A percentile compares a stretch with the other conserved stretches of the same genome.
These are phyloP conservation scores for Calonectria ilicicola DNA, from an alignment of 2,329 filamentous ascomycete species.

Conservation along the genomic window DNA sequence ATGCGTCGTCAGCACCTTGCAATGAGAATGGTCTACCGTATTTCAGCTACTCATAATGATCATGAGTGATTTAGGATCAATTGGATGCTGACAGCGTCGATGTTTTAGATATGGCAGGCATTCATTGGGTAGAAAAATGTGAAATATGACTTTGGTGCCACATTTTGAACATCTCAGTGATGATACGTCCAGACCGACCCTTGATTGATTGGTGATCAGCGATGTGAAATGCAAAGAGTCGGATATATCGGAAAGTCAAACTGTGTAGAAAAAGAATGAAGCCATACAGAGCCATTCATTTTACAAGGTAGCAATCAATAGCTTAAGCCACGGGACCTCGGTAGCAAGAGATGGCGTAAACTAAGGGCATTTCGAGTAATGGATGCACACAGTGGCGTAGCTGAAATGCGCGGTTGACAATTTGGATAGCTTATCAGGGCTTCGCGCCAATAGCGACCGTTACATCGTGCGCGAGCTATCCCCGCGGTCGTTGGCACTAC, in stretches of 20 bases:
- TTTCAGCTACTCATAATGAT: neutral
- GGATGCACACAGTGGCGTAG: neutral
- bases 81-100: neutral
- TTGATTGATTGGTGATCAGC: neutral
- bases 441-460: neutral
- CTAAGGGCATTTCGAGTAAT: neutral
- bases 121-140: neutral
- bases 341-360: neutral
- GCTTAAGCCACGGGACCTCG: neutral
- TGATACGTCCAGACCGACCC: neutral
- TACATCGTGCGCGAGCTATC: neutral
- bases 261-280: neutral
- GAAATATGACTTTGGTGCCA: neutral
- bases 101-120: neutral
- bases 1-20: neutral
- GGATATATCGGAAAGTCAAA: neutral
- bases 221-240: neutral
- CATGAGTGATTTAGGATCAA: neutral
- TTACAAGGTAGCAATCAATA: neutral
- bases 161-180: neutral
- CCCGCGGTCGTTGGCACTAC: neutral
- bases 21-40: neutral
- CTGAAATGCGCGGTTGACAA: neutral
- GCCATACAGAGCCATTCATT: neutral
- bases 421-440: neutral